Percentiles rank a stretch among this genome's conserved stretches.
phyloP scores from a whole-genome alignment of 2,329 filamentous ascomycete genomes.

The Penicillium sp. region DNA sequence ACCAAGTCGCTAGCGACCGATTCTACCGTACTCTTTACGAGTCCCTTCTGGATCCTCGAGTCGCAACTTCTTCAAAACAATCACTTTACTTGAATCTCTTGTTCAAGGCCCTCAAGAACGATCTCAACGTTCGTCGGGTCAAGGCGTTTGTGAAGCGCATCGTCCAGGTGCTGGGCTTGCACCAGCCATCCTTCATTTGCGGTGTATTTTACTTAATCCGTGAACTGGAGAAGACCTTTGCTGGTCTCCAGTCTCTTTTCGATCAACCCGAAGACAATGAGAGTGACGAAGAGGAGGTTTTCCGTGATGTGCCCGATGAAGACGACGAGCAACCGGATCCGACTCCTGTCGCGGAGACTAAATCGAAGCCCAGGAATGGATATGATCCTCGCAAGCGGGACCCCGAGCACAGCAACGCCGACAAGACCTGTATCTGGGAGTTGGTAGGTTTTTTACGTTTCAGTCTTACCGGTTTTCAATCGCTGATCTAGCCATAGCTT shows the following conservation, averaged over 20 bases:
- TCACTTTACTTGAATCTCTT: constrained; percentile 89
- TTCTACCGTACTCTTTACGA: constrained; percentile 97
- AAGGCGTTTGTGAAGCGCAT: constrained; percentile 95
- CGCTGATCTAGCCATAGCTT: constrained; percentile 30
- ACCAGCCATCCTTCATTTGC: constrained; percentile 88
- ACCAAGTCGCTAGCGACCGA: constrained; percentile 75
- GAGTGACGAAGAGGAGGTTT: constrained; percentile 63
- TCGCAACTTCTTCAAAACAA: constrained; percentile 88
- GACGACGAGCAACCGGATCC: constrained; percentile 38
- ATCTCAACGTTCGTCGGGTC: constrained; percentile 82
- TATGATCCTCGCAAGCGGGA: constrained; percentile 91
- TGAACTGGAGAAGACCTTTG: constrained; percentile 73
- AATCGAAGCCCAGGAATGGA: constrained; percentile 30
- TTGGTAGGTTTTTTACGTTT: constrained; percentile 39
- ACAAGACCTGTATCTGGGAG: constrained; percentile 90
- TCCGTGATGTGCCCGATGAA: constrained; percentile 59
- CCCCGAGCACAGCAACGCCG: constrained; percentile 88
- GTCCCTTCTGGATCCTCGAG: constrained; percentile 81
- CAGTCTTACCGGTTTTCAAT: neutral
- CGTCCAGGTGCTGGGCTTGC: constrained; percentile 77
- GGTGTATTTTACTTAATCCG: constrained; percentile 85
- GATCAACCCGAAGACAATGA: constrained; percentile 74
- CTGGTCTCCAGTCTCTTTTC: constrained; percentile 70
- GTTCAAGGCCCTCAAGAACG: constrained; percentile 79
- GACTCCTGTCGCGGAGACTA: constrained; percentile 21